Evolutionary conservation across 2,329 filamentous ascomycete genomes (phyloP).

Genomic region (Pleomassaria siparia): DNA sequence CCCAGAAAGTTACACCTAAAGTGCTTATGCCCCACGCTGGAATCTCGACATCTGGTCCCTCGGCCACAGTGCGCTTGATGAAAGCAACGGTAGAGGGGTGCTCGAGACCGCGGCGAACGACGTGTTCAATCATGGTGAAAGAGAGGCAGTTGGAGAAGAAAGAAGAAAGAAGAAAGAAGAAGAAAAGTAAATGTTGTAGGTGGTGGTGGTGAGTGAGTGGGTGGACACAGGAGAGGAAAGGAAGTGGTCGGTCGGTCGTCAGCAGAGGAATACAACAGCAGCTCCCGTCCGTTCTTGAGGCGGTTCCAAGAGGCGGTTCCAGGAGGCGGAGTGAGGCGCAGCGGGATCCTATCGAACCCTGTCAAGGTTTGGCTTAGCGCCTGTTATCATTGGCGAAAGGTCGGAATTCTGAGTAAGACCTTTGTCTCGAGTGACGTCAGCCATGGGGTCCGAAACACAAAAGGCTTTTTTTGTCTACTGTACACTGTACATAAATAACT

Average conservation of each 20-base stretch:
- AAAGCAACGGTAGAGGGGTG: slow-evolving; percentile 25
- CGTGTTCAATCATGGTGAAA: slow-evolving; percentile 27
- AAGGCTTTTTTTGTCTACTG: too few species aligned
- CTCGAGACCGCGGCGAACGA: slow-evolving; percentile 34
- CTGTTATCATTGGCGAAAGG: slow-evolving; percentile 28
- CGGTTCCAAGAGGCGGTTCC: background rate
- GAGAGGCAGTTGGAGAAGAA: background rate
- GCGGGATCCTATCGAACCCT: background rate
- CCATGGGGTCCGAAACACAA: too few species aligned
- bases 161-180: background rate
- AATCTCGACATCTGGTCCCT: slow-evolving; percentile 23
- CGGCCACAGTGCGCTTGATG: slow-evolving; percentile 29
- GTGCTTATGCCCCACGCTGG: slow-evolving; percentile 32
- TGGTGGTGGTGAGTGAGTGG: background rate
- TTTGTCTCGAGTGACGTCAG: too few species aligned
- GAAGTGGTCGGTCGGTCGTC: background rate
- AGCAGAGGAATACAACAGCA: background rate
- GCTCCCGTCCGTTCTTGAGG: slow-evolving; percentile 5
- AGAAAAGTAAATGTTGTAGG: background rate
- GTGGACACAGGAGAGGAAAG: background rate
- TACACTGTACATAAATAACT: too few species aligned
- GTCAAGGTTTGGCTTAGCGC: slow-evolving; percentile 1
- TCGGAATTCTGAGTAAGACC: too few species aligned
- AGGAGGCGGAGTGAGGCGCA: slow-evolving; percentile 6
- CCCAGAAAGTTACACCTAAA: slow-evolving; percentile 38